Percentiles rank a stretch among this genome's conserved stretches.
Conservation (phyloP, 768 basidiomycete species). For the Mycena rosella region DNA sequence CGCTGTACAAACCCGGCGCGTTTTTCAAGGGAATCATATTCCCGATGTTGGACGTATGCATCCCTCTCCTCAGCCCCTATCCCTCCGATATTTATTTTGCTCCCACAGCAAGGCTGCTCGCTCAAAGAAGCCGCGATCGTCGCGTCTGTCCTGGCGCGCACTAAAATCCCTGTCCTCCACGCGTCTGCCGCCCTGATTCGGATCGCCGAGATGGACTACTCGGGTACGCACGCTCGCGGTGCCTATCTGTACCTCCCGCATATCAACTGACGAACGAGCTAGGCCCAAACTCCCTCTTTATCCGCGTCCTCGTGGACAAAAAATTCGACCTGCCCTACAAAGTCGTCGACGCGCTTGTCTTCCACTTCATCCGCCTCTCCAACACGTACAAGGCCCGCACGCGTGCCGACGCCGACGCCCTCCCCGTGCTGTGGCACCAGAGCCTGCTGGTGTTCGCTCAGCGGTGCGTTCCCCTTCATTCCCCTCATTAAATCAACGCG, state of each 20-base stretch:
- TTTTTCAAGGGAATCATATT: conserved; percentile 99
- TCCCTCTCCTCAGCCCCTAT: neutral
- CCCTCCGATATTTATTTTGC: conserved; percentile 6
- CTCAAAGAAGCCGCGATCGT: conserved; percentile 96
- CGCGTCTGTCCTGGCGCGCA: conserved; percentile 90
- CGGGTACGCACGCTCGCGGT: conserved; percentile 62
- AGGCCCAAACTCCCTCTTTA: conserved; percentile 96
- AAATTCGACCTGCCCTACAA: conserved; percentile 98
- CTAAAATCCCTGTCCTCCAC: conserved; percentile 95
- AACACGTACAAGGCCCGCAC: conserved; percentile 86
- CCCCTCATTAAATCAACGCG: no score
- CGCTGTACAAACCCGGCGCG: conserved; percentile 95
- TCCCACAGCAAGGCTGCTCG: conserved; percentile 75
- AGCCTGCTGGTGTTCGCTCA: conserved; percentile 95
- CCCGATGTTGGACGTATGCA: conserved; percentile 89
- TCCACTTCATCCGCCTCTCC: conserved; percentile 97
- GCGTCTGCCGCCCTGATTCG: conserved; percentile 95
- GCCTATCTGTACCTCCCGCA: neutral
- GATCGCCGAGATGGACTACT: conserved; percentile 96
- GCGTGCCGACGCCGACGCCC: conserved; percentile 78
- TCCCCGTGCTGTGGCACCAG: conserved; percentile 99
- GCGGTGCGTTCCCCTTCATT: conserved; percentile 75
- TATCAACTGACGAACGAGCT: conserved; percentile 32
- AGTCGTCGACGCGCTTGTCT: conserved; percentile 96
- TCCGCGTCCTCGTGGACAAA: conserved; percentile 96